Evolutionary conservation across 148 eudicot species (phyloP), one percentile per base, ranked within the genome.

Genomic region (Fagopyrum tataricum): DNA sequence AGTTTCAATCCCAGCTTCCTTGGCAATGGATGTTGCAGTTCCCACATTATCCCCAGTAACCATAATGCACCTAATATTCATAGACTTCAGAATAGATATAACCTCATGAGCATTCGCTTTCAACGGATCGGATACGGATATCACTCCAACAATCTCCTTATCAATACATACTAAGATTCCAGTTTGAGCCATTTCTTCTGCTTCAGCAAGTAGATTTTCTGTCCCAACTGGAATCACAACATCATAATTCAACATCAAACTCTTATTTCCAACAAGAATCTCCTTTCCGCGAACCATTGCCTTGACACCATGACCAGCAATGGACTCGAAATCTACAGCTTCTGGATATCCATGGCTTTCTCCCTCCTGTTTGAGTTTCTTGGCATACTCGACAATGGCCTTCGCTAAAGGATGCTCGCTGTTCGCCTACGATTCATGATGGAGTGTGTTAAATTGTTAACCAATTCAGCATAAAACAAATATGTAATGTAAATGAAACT

Each of bases 361-460:
- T 74, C 76, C 87, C 10, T 84, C 89, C 75, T 78, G 88, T 81
- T 74, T 79, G 23, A 90, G 82, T 69, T 86, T 92, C 80, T 87
- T 89, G 71, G 91, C 96, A 58, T 90, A 88, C 75, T 88, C 99
- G 41, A 90, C 89, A 10, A 95, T 83, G 4, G 99, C 96, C 74
- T 95, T 95, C 31, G 87, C 99, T 75, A 95, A 76, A 13, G 99
- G 99, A 76, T 95, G 99, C 77, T 95, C 99, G 47, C 99, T 95
- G 66, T 95, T 90, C 44, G 82, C 89, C 98, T 94, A 81, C 17
- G 10, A 74, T 31, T 75, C 26, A 61, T 64, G 20, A 17, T 8
- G 1, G 11, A 40, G 5, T 11, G 2, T 40, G 5, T 39, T n/a
- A n/a, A n/a, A n/a, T n/a, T n/a, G n/a, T n/a, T 15, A 13, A 41